These are phyloP conservation scores for Vigna radiata DNA, from an alignment of 306 rosid species.

Conservation along the genomic window DNA sequence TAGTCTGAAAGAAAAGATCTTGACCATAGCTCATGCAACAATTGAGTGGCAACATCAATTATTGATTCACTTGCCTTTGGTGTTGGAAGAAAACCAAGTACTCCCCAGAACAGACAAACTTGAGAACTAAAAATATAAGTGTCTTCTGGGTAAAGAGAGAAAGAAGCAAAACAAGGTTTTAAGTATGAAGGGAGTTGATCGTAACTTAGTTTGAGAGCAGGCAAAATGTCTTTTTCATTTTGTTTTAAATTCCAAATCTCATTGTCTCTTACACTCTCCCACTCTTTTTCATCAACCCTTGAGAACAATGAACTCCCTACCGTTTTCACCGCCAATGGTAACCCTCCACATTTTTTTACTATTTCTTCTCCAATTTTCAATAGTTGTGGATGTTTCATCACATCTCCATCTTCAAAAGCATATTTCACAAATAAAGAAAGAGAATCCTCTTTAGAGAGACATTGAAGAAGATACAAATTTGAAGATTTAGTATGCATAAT, in stretches of 20 bases:
- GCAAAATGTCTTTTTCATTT: neutral
- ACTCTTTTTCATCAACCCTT: neutral
- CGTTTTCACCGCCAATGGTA: neutral
- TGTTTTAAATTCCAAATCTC: neutral
- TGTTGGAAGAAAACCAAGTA: neutral
- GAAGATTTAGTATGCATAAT: neutral
- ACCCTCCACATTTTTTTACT: neutral
- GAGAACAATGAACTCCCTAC: neutral
- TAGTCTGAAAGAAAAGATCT: neutral
- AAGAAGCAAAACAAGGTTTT: neutral
- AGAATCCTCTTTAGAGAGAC: neutral
- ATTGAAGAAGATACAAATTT: neutral
- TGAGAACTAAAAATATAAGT: fast-evolving
- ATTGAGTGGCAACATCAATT: no score
- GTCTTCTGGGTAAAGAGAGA: neutral
- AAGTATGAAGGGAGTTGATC: neutral
- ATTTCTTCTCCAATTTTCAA: neutral
- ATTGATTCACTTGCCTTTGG: no score
- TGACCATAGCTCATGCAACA: neutral
- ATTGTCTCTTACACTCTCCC: neutral
- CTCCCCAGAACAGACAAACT: neutral
- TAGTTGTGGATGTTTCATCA: neutral
- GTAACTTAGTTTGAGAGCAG: neutral
- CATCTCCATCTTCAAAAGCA: slow-evolving; percentile 40
- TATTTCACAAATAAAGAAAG: slow-evolving; percentile 33